Conservation (phyloP, 2,329 filamentous ascomycete genomes). For the Hawksworthiomyces lignivorus region DNA sequence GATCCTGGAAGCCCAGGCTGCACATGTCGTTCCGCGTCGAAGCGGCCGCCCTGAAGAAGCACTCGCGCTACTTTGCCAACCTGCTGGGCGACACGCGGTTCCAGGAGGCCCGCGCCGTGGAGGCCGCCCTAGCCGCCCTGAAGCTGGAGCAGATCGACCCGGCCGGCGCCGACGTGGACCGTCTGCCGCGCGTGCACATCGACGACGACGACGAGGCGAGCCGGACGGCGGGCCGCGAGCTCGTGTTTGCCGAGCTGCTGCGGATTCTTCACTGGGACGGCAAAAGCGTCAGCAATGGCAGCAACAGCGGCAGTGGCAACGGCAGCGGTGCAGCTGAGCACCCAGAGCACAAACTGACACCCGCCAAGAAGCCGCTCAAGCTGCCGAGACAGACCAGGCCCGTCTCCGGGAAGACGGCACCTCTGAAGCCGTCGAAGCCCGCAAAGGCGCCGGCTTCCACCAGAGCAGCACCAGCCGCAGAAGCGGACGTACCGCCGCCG, state of each 20-base stretch:
- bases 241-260: conserved; percentile 59
- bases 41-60: conserved; percentile 45
- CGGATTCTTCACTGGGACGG: conserved; percentile 55
- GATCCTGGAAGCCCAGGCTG: conserved; percentile 25
- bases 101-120: conserved; percentile 51
- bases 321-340: not conserved
- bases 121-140: conserved; percentile 43
- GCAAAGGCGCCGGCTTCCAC: not conserved
- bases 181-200: conserved; percentile 58
- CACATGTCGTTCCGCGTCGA: conserved; percentile 52
- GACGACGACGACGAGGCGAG: conserved; percentile 63
- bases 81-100: conserved; percentile 58
- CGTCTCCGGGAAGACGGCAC: not conserved
- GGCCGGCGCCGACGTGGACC: conserved; percentile 34
- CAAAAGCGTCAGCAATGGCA: conserved; percentile 14
- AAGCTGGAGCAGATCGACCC: conserved; percentile 38
- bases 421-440: not conserved
- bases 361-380: too few species aligned
- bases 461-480: not conserved
- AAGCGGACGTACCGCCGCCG: too few species aligned
- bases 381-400: too few species aligned
- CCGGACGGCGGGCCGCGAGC: conserved; percentile 49
- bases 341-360: too few species aligned
- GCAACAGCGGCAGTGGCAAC: not conserved
- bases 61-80: conserved; percentile 63